These are phyloP conservation scores for Zancudomyces culisetae DNA, from an alignment of 371 early-diverging fungal species.

Conservation along the genomic window DNA sequence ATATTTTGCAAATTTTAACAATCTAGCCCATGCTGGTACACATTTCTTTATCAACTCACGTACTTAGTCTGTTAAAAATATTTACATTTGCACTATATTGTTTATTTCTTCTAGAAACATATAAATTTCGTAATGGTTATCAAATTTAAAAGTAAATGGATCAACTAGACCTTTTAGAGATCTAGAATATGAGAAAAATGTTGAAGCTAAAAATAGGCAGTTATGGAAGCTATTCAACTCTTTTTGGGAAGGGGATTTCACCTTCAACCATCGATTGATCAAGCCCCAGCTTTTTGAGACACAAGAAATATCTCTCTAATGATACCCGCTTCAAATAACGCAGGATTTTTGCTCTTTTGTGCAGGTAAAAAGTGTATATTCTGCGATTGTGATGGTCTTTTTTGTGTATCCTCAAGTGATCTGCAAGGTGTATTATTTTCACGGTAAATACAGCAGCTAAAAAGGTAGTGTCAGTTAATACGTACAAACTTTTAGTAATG, in stretches of 20 bases:
- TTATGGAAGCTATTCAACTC: conserved; percentile 6
- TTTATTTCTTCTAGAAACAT: too few relatives aligned
- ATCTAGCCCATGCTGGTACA: too few relatives aligned
- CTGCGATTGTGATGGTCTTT: conserved; percentile 82
- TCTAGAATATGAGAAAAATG: too few relatives aligned
- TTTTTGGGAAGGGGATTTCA: conserved; percentile 18
- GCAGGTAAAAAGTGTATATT: conserved; percentile 48
- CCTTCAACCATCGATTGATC: conserved; percentile 32
- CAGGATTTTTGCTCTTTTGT: conserved; percentile 67
- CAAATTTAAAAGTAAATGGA: too few relatives aligned
- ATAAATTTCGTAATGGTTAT: too few relatives aligned
- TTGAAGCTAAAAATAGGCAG: too few relatives aligned
- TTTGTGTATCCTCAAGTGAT: conserved; percentile 50
- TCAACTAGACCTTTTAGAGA: too few relatives aligned
- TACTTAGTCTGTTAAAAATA: too few relatives aligned
- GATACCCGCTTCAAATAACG: conserved; percentile 66
- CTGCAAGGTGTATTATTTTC: conserved; percentile 65
- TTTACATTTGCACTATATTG: too few relatives aligned
- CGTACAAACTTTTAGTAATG: not conserved
- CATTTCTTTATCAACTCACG: too few relatives aligned
- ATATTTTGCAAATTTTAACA: too few relatives aligned
- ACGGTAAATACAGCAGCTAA: conserved; percentile 78
- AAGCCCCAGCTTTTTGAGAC: conserved; percentile 49
- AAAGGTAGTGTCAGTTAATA: conserved; percentile 2
- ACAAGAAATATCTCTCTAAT: conserved; percentile 45